A percentile compares a stretch with the other conserved stretches of the same genome.
Conservation (phyloP, 1,284 basidiomycete genomes). For the Waitea zeae region DNA sequence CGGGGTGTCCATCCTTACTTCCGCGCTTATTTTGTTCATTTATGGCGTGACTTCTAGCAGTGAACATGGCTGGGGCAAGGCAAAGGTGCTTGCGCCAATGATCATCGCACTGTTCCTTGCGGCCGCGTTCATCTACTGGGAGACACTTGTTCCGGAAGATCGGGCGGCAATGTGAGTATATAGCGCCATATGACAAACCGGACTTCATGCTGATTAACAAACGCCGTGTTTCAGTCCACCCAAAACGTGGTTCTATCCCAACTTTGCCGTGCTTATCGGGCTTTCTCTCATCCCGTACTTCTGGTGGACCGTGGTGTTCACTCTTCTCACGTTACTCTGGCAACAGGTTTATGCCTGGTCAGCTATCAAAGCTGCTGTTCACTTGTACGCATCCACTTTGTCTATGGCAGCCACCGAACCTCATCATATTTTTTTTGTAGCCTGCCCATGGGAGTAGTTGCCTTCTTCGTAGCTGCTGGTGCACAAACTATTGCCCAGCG, state of each 20-base stretch:
- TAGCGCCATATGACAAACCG: not conserved
- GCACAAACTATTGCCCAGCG: conserved; percentile 10
- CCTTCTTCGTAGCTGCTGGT: conserved; percentile 2
- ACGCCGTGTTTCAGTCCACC: too few species aligned
- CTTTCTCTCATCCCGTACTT: not conserved
- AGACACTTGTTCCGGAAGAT: not conserved
- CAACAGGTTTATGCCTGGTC: not conserved
- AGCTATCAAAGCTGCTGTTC: not conserved
- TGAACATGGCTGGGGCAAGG: not conserved
- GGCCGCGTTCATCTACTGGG: not conserved
- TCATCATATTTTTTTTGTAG: not conserved
- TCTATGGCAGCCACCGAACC: not conserved
- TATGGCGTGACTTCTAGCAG: not conserved
- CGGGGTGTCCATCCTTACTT: not conserved
- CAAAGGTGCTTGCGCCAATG: not conserved
- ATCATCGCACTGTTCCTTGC: not conserved
- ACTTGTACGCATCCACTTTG: conserved; percentile 1
- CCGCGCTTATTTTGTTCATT: not conserved
- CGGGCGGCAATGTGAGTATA: too few species aligned
- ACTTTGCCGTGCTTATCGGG: not conserved
- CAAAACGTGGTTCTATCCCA: not conserved
- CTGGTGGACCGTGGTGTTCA: not conserved
- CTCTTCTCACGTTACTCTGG: not conserved
- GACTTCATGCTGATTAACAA: too few species aligned
- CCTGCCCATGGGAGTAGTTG: conserved; percentile 7